These are phyloP conservation scores for Lodderomyces elongisporus DNA, from an alignment of 1,139 yeast species.

Conservation along the genomic window DNA sequence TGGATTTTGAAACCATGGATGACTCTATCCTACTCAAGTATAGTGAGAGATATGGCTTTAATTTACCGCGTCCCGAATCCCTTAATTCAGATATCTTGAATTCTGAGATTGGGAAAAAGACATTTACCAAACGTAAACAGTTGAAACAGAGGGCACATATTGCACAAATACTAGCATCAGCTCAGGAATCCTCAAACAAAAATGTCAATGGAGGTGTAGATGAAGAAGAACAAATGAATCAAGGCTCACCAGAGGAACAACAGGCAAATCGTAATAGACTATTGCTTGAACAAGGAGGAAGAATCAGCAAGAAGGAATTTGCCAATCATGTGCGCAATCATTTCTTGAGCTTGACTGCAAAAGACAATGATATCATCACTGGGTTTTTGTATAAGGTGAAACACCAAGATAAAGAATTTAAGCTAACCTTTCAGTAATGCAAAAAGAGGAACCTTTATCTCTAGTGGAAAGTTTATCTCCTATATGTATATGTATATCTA, in stretches of 20 bases:
- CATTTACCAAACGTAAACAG: slow-evolving; percentile 37
- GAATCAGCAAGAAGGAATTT: slow-evolving; percentile 50
- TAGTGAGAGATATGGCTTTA: slow-evolving; percentile 45
- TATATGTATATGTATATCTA: too few relatives aligned
- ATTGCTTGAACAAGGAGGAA: slow-evolving; percentile 7
- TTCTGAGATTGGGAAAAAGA: slow-evolving; percentile 61
- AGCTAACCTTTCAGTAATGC: slow-evolving; percentile 25
- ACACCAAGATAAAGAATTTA: slow-evolving; percentile 52
- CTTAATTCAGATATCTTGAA: slow-evolving; percentile 57
- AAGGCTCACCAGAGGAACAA: neutral
- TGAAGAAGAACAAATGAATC: neutral
- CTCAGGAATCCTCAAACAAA: neutral
- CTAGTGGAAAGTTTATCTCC: too few relatives aligned
- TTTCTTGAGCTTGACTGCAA: slow-evolving; percentile 53
- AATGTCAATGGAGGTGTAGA: neutral
- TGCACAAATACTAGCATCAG: too few relatives aligned
- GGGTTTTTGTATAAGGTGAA: slow-evolving; percentile 73
- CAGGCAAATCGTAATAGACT: neutral
- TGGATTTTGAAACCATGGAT: slow-evolving; percentile 58
- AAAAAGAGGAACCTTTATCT: too few relatives aligned
- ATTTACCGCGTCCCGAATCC: slow-evolving; percentile 49
- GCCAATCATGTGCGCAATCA: slow-evolving; percentile 58
- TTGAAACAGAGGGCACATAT: slow-evolving; percentile 11
- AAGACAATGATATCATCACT: slow-evolving; percentile 75
- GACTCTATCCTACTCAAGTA: slow-evolving; percentile 54